Evolutionary conservation across 331 rosid genomes (phyloP).

Genomic region (Malus hybrid): DNA sequence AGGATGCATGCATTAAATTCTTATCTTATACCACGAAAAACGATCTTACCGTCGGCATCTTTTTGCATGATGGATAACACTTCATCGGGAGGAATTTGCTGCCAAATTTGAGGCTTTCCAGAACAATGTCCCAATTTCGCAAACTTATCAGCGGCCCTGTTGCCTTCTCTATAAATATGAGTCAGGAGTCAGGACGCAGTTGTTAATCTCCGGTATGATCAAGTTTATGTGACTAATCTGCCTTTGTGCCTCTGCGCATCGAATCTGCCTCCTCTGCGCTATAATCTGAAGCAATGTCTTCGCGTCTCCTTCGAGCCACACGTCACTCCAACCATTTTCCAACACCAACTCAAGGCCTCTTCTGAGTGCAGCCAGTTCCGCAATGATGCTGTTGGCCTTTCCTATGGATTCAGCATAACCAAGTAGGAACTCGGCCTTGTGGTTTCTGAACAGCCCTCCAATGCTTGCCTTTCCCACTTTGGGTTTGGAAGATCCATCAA

Average conservation of each 20-base stretch:
- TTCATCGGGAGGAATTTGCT: constrained; percentile 44
- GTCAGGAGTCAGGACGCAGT: constrained; percentile 28
- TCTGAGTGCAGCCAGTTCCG: constrained; percentile 42
- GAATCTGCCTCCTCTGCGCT: constrained; percentile 31
- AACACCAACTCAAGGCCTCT: constrained; percentile 63
- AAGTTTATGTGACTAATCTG: constrained; percentile 45
- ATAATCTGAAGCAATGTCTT: constrained; percentile 52
- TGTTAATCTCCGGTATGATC: constrained; percentile 32
- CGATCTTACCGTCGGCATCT: constrained; percentile 64
- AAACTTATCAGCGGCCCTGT: constrained; percentile 61
- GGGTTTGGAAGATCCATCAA: constrained; percentile 61
- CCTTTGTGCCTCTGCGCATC: constrained; percentile 41
- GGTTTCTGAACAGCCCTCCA: constrained; percentile 58
- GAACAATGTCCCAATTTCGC: constrained; percentile 58
- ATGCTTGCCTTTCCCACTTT: constrained; percentile 46
- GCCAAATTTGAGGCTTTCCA: constrained; percentile 44
- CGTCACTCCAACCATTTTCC: constrained; percentile 68
- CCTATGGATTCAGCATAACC: constrained; percentile 77
- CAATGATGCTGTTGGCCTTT: constrained; percentile 45
- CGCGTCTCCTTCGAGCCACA: constrained; percentile 81
- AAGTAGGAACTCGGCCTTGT: constrained; percentile 59
- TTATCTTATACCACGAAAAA: constrained; percentile 31
- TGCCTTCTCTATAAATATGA: constrained; percentile 62
- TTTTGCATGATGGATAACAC: constrained; percentile 35
- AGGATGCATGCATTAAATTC: not conserved